Conservation (phyloP, 2,329 filamentous ascomycete genomes). For the Huntiella savannae region DNA sequence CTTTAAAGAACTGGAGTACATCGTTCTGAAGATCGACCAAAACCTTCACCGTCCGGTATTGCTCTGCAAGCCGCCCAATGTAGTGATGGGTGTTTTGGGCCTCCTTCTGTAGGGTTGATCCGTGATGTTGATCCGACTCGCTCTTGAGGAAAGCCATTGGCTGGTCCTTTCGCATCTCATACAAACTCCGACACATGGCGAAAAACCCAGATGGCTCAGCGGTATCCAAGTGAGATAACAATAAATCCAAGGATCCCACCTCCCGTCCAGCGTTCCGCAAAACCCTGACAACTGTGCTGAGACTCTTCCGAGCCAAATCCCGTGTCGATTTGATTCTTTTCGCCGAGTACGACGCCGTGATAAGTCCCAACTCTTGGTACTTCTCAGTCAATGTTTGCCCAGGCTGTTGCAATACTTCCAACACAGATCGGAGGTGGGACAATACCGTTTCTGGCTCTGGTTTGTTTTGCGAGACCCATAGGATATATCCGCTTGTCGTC, state of each 20-base stretch:
- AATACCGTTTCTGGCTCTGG: neutral
- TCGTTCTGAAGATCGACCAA: constrained; percentile 1
- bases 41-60: neutral
- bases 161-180: neutral
- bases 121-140: neutral
- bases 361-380: neutral
- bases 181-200: neutral
- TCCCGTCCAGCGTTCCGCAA: neutral
- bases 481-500: constrained; percentile 16
- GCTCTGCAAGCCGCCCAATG: constrained; percentile 1
- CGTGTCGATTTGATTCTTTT: neutral
- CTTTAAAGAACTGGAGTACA: neutral
- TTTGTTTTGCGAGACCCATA: constrained; percentile 27
- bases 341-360: neutral
- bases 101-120: neutral
- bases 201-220: neutral
- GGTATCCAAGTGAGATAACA: too few species aligned
- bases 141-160: neutral
- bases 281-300: neutral
- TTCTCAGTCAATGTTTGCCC: neutral
- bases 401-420: neutral
- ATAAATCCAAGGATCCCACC: too few species aligned
- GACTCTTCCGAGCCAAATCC: neutral
- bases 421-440: neutral
- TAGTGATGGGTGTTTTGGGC: neutral